phyloP scores from a whole-genome alignment of 2,329 filamentous ascomycete species.

The Penicillium occitanis region DNA sequence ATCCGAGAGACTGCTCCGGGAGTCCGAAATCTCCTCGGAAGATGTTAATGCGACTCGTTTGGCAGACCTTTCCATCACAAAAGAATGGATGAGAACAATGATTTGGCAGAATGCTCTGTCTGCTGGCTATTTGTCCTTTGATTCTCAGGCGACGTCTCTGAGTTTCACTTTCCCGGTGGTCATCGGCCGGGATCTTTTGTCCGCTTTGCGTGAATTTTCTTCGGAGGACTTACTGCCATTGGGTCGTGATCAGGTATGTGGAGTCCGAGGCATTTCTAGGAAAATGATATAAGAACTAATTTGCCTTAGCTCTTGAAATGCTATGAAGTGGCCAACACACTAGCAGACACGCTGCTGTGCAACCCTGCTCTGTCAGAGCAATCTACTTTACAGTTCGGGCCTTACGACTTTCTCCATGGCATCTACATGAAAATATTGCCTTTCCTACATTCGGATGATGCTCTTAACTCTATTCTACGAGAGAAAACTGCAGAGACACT shows the following conservation, averaged over 20 bases:
- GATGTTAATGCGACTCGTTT: constrained; percentile 26
- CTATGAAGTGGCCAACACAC: constrained; percentile 34
- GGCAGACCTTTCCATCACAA: constrained; percentile 33
- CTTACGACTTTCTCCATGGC: constrained; percentile 33
- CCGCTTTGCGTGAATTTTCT: constrained; percentile 27
- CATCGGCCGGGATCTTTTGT: constrained; percentile 30
- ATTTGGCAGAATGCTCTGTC: constrained; percentile 34
- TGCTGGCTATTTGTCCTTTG: constrained; percentile 29
- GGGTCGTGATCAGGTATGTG: constrained; percentile 33
- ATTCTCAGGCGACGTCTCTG: constrained; percentile 25
- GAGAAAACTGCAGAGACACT: constrained; percentile 32
- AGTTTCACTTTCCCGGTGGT: constrained; percentile 30
- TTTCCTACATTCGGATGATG: constrained; percentile 30
- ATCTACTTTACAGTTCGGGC: constrained; percentile 26
- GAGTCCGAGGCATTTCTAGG: not conserved
- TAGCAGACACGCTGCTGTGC: constrained; percentile 32
- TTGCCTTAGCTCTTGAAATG: constrained; percentile 31
- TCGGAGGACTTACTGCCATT: constrained; percentile 32
- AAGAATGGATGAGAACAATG: constrained; percentile 36
- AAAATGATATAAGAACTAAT: not conserved
- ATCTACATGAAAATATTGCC: constrained; percentile 33
- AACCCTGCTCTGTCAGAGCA: constrained; percentile 13
- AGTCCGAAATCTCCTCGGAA: constrained; percentile 21
- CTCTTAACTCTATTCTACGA: constrained; percentile 31
- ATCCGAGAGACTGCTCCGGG: constrained; percentile 27